phyloP scores from a whole-genome alignment of 306 rosid genomes.

The Trichosanthes truncata region DNA sequence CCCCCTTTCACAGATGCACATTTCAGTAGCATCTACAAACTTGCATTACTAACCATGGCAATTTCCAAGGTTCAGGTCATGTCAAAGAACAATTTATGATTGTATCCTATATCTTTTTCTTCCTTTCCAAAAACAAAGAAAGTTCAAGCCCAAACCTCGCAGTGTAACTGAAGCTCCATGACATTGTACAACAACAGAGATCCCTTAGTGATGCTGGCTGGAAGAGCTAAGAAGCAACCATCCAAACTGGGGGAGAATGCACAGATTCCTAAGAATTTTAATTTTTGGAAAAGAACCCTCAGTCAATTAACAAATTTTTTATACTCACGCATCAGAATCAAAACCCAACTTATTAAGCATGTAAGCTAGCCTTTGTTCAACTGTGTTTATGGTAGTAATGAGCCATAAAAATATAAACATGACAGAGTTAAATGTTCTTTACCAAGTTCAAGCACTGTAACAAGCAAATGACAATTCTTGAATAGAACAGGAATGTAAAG shows the following conservation, averaged over 20 bases:
- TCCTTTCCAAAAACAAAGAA: constrained; percentile 8
- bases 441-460: neutral
- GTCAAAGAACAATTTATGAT: neutral
- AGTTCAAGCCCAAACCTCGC: constrained; percentile 59
- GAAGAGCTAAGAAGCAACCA: constrained; percentile 85
- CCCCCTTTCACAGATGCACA: neutral
- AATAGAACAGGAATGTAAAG: neutral
- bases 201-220: constrained; percentile 79
- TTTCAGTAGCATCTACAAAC: neutral
- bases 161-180: constrained; percentile 72
- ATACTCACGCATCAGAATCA: constrained; percentile 2
- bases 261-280: constrained; percentile 50
- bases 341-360: neutral
- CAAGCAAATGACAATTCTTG: neutral
- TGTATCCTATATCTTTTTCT: constrained; percentile 4
- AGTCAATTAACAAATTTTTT: neutral
- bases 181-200: constrained; percentile 77
- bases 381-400: neutral
- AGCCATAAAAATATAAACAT: neutral
- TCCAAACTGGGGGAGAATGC: constrained; percentile 78
- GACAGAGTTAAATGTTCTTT: neutral
- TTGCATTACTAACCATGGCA: neutral
- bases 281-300: neutral
- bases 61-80: neutral
- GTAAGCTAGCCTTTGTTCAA: neutral